phyloP scores from a whole-genome alignment of 208 protist genomes.

The Acanthamoeba healyi region DNA sequence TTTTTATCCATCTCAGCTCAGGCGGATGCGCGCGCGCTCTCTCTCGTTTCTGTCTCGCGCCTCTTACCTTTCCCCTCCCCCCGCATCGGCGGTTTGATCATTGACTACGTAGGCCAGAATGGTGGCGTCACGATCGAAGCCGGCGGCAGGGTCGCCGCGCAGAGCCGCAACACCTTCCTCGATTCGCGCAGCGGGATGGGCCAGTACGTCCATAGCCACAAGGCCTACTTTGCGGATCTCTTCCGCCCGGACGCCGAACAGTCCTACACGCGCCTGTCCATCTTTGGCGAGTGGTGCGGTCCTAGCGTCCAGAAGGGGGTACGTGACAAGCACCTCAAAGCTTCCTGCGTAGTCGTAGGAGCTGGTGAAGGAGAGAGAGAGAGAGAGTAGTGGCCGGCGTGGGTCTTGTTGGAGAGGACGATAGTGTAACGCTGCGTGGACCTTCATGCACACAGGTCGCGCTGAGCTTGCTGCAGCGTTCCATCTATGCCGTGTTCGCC shows the following conservation, averaged over 20 bases:
- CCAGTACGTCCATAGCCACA: slow-evolving; percentile 5
- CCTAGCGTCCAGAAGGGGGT: slow-evolving; percentile 54
- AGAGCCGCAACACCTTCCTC: slow-evolving; percentile 68
- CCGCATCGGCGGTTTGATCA: no score
- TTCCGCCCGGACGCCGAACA: neutral
- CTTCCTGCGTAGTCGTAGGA: no score
- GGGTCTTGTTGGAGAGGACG: no score
- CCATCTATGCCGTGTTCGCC: slow-evolving; percentile 69
- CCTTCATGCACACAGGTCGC: slow-evolving; percentile 1
- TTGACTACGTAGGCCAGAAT: slow-evolving; percentile 6
- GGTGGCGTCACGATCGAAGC: slow-evolving; percentile 41
- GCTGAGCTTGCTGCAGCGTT: neutral
- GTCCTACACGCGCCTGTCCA: neutral
- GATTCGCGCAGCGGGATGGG: neutral
- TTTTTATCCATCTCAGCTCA: neutral
- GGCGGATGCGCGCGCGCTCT: neutral
- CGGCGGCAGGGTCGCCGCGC: slow-evolving; percentile 19
- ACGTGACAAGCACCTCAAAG: neutral
- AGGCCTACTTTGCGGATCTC: slow-evolving; percentile 36
- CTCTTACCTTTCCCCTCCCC: neutral
- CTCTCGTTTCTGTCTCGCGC: neutral
- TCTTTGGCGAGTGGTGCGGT: slow-evolving; percentile 72
- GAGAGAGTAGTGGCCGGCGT: no score
- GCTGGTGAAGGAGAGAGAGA: neutral
- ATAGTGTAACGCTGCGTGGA: no score